Base-by-base conservation (phyloP, 495 filamentous ascomycete genomes). In the Hypoxylon trugodes region DNA sequence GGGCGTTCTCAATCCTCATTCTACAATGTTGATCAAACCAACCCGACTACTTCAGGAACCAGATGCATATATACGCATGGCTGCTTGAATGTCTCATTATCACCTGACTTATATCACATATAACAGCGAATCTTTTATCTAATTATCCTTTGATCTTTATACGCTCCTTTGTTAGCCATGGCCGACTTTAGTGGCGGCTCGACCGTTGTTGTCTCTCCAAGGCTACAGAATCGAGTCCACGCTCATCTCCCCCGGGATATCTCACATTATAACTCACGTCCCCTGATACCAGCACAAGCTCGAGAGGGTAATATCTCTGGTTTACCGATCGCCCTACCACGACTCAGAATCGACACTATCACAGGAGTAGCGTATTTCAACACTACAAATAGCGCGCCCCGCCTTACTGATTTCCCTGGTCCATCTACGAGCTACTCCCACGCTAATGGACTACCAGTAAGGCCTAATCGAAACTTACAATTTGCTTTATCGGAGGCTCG, bases 11-110 rank as follows among this genome's bases (percentile, higher is more conserved):
- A 51, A 50, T 57, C 52, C 49, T 42, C 40, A 53, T 61, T 38
- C 47, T 61, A 53, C 36, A 53, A 58, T 37, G 52, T 48, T 58
- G 48, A 46, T 41, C 47, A 28, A 67, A 21, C 58, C 41, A 51
- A 45, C 40, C 46, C 46, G 47, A 52, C 33, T 38, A 41, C 51
- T 49, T 61, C 47, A 58, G 36, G 33, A 22, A 67, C 46, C 57
- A 58, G 64, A 61, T 58, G 64, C 64, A 67, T 58, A 61, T 50
- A 61, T 52, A 60, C 57, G 57, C 64, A 67, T 67, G 58, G 64
- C 53, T 67, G 64, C 64, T 61, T 61, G 47, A 48, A 67, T 67
- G 64, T 67, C 64, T 67, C 52, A 61, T 48, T 46, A 61, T 67
- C 64, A 61, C 64, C 57, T 67, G 58, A 67, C 64, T 58, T 13